Base-by-base conservation (phyloP, 202 grass and related monocot species). In the Carex sylvatica region DNA sequence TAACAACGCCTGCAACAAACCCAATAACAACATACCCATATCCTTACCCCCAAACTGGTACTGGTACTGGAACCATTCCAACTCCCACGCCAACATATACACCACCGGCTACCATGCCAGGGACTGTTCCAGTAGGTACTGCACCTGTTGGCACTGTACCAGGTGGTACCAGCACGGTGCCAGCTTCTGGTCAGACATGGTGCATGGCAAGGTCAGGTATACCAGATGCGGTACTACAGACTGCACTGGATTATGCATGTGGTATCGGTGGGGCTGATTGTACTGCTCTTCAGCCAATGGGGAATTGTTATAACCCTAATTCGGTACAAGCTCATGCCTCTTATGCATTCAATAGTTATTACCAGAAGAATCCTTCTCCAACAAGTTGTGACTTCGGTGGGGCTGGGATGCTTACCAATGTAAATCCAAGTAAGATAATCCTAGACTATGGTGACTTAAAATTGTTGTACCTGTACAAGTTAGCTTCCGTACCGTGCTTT, bases 331-430 rank as follows among this genome's bases (percentile, higher is more conserved):
- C 89, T 10, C 96, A 98, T 81, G 92, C 95, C n/a, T 93, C 95
- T 20, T 98, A 95, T 86, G 95, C 95, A 11, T 95, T 98, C 89
- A 98, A 98, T 88, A 86, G 65, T 86, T 98, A 98, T 87, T 98
- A 88, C 83, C 95, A 95, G 87, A 90, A 63, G 61, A 95, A 93
- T 87, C 95, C 95, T 30, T 86, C 89, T 84, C 55, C 92, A 51
- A 54, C 95, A 63, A 98, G 95, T 80, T 98, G 92, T 31, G 95
- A 98, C 79, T 98, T 98, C 70, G 92, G 92, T 47, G 92, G 95
- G 47, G 80, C 91, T 64, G 95, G 92, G 65, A 95, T 89, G 95
- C 87, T 95, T 73, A 87, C 92, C 69, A 91, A 73, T 74, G 83
- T 83, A 31, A 98, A 98, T 87, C 95, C 95, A 95, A 93, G 95